Conservation (phyloP, 345 rosid genomes). For the Noccaea caerulescens region DNA sequence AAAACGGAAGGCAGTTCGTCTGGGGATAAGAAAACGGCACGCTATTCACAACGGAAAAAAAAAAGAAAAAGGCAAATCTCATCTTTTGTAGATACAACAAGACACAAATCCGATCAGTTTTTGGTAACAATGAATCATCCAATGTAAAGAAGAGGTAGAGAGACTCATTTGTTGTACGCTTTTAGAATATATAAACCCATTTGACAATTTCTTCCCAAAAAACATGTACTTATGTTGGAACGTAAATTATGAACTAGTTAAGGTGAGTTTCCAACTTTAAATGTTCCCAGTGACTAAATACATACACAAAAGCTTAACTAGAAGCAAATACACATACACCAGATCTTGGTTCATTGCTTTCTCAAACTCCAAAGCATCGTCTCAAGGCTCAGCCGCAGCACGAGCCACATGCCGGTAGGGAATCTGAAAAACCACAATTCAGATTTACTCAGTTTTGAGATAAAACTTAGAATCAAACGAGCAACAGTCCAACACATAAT, state of each 20-base stretch:
- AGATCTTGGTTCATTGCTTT: background rate
- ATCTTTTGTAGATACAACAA: too few relatives aligned
- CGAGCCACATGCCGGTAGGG: conserved; percentile 46
- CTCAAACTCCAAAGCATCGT: background rate
- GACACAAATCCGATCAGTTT: too few relatives aligned
- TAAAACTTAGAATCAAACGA: conserved; percentile 1
- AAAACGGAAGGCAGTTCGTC: too few relatives aligned
- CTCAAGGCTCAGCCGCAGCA: conserved; percentile 39
- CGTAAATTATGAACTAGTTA: background rate
- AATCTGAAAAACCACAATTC: conserved; percentile 37
- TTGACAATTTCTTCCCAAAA: background rate
- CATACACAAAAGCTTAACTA: background rate
- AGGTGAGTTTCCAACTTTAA: conserved; percentile 1
- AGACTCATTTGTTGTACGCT: too few relatives aligned
- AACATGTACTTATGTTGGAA: conserved; percentile 1
- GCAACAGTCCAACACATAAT: background rate
- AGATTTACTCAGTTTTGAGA: background rate
- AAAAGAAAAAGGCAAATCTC: too few relatives aligned
- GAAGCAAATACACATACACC: conserved; percentile 3
- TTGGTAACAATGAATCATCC: too few relatives aligned
- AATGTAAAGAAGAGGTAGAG: too few relatives aligned
- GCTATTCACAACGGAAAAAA: too few relatives aligned
- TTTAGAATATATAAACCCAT: too few relatives aligned
- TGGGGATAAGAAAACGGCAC: too few relatives aligned
- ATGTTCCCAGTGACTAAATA: background rate